These are phyloP conservation scores for Penicillium sp. DNA, from an alignment of 2,329 filamentous ascomycete species.

Conservation along the genomic window DNA sequence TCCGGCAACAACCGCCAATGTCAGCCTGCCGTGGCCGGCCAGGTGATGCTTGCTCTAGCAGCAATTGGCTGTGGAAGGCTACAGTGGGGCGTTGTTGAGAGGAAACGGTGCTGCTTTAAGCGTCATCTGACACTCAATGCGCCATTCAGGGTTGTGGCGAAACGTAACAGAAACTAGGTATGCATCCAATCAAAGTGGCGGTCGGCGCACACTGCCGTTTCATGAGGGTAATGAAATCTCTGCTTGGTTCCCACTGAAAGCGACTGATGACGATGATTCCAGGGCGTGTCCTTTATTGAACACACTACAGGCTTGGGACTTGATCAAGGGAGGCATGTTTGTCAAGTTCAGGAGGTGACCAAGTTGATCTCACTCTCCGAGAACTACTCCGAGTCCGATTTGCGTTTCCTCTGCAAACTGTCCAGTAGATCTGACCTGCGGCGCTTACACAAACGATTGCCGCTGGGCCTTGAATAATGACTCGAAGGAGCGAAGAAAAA, in stretches of 20 bases:
- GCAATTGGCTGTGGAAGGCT: conserved; percentile 7
- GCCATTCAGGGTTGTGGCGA: conserved; percentile 27
- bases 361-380: background rate
- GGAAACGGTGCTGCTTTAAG: conserved; percentile 6
- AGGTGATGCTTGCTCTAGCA: background rate
- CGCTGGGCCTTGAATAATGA: conserved; percentile 1
- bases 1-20: background rate
- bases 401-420: background rate
- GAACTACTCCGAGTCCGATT: background rate
- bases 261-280: conserved; percentile 10
- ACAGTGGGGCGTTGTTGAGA: background rate
- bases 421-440: conserved; percentile 1
- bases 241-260: conserved; percentile 25
- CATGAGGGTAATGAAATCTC: conserved; percentile 34
- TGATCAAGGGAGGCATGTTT: background rate
- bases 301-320: conserved; percentile 6
- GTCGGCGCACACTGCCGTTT: conserved; percentile 28
- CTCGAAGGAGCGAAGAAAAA: conserved; percentile 7
- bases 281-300: conserved; percentile 4
- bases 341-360: background rate
- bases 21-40: background rate
- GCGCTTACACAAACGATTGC: conserved; percentile 7
- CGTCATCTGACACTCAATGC: conserved; percentile 40
- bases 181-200: conserved; percentile 33
- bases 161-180: conserved; percentile 45